Percentiles rank a stretch among this genome's conserved stretches.
phyloP scores from a whole-genome alignment of 352 stramenopile genomes.

The Globisporangium nodosum region DNA sequence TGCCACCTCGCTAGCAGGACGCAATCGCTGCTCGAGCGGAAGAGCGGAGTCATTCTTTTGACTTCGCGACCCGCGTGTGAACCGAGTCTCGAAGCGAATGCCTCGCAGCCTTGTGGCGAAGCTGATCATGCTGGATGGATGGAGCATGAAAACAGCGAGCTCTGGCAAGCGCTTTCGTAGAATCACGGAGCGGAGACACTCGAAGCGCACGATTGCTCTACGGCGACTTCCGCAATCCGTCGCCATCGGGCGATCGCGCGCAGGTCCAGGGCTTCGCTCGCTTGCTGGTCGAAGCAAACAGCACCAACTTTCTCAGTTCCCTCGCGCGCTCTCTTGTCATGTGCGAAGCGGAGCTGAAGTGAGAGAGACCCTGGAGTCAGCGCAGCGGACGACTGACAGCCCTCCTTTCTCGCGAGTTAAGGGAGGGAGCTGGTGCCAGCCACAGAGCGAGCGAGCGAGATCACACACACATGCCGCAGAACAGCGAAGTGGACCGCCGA shows the following conservation, averaged over 20 bases:
- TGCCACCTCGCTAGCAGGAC: no score
- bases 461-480: not conserved
- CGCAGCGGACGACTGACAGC: not conserved
- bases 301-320: not conserved
- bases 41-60: not conserved
- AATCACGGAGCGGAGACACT: not conserved
- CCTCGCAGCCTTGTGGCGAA: no score
- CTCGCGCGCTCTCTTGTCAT: not conserved
- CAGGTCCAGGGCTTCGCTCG: not conserved
- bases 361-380: not conserved
- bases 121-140: not conserved
- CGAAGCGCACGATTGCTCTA: no score
- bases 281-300: not conserved
- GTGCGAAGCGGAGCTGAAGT: not conserved
- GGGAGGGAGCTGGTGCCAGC: not conserved
- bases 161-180: not conserved
- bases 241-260: not conserved
- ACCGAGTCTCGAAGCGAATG: not conserved
- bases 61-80: not conserved
- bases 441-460: not conserved
- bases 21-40: not conserved
- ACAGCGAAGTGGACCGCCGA: not conserved
- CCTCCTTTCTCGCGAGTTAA: not conserved
- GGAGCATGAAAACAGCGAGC: not conserved
- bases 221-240: not conserved